phyloP scores from a whole-genome alignment of 306 rosid species.

The Trifolium fragiferum region DNA sequence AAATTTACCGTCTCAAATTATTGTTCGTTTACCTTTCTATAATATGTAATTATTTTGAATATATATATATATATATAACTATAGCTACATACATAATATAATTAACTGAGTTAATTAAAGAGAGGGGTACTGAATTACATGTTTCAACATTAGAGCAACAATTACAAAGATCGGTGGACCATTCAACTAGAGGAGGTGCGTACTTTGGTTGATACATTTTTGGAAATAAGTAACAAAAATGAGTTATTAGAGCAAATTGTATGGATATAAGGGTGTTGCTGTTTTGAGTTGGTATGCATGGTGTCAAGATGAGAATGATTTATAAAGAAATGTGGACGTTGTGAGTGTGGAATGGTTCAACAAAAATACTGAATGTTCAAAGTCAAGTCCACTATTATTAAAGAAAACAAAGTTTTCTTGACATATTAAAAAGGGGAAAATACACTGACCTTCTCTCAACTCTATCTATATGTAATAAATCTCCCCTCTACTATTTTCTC shows the following conservation, averaged over 20 bases:
- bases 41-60: too few species aligned
- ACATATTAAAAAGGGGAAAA: too few species aligned
- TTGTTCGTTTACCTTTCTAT: too few species aligned
- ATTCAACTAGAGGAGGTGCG: constrained; percentile 33
- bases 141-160: constrained; percentile 54
- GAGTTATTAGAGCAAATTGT: too few species aligned
- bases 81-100: background rate
- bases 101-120: background rate
- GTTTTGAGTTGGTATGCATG: background rate
- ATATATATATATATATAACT: background rate
- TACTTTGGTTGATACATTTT: constrained; percentile 2
- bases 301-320: background rate
- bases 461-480: too few species aligned
- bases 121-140: constrained; percentile 33
- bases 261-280: too few species aligned
- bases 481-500: too few species aligned
- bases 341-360: constrained; percentile 8
- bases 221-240: background rate
- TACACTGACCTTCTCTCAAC: too few species aligned
- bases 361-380: too few species aligned
- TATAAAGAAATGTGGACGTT: background rate
- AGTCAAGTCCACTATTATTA: too few species aligned
- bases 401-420: too few species aligned
- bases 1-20: too few species aligned
- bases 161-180: constrained; percentile 69